These are phyloP conservation scores for Pythium oligandrum DNA, from an alignment of 352 stramenopile species.

Conservation along the genomic window DNA sequence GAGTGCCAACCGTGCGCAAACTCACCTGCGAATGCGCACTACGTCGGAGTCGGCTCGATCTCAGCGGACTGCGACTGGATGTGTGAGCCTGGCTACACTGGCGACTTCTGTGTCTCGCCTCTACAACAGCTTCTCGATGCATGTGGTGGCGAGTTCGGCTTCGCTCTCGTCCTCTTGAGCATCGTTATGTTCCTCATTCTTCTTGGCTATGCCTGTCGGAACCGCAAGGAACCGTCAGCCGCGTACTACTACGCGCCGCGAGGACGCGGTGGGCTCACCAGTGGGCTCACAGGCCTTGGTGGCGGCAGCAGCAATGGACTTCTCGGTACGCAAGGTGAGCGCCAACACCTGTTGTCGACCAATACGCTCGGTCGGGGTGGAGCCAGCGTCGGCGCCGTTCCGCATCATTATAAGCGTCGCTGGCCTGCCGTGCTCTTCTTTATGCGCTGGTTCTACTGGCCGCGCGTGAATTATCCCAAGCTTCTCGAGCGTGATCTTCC, in stretches of 20 bases:
- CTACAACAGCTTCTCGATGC: constrained; percentile 73
- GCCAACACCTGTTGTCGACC: background rate
- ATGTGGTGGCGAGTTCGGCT: constrained; percentile 69
- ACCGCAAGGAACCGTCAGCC: constrained; percentile 61
- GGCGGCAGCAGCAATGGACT: too few relatives aligned
- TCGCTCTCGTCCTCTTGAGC: constrained; percentile 57
- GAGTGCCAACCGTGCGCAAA: constrained; percentile 62
- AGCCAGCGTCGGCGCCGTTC: too few relatives aligned
- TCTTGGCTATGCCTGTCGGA: constrained; percentile 65
- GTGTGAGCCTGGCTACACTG: constrained; percentile 74
- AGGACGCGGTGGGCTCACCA: constrained; percentile 26
- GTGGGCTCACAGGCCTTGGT: constrained; percentile 6
- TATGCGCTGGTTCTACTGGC: constrained; percentile 68
- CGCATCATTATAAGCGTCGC: too few relatives aligned
- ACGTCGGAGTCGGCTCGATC: constrained; percentile 37
- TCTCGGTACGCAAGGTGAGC: background rate
- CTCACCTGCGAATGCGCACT: constrained; percentile 65
- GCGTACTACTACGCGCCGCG: constrained; percentile 29
- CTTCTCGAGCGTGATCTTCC: constrained; percentile 72
- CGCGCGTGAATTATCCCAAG: constrained; percentile 70
- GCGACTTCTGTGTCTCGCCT: constrained; percentile 63
- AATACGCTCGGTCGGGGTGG: background rate
- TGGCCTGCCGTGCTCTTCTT: constrained; percentile 19
- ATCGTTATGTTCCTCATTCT: constrained; percentile 70
- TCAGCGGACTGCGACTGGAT: constrained; percentile 60